Conservation (phyloP, 805 yeast genomes). For the Debaryomyces tyrocola region DNA sequence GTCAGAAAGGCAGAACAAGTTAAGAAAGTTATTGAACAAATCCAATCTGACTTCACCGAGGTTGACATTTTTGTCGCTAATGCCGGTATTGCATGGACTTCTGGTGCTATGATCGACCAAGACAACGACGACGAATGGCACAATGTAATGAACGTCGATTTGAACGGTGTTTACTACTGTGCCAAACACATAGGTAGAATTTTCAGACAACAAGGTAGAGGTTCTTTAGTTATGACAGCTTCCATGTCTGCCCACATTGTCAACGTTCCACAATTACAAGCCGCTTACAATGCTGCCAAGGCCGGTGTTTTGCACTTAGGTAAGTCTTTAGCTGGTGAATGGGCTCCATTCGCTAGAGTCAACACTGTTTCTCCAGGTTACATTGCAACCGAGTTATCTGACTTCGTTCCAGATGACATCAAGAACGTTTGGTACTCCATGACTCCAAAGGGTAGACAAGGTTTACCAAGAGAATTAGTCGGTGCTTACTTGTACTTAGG, state of each 20-base stretch:
- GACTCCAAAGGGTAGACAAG: slow-evolving; percentile 77
- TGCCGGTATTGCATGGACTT: slow-evolving; percentile 50
- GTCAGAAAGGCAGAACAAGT: slow-evolving; percentile 41
- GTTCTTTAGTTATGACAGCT: slow-evolving; percentile 81
- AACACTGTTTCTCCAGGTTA: slow-evolving; percentile 87
- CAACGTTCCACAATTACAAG: slow-evolving; percentile 84
- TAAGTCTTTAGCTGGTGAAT: slow-evolving; percentile 80
- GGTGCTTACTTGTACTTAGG: slow-evolving; percentile 83
- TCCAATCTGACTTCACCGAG: slow-evolving; percentile 32
- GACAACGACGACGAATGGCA: slow-evolving; percentile 60
- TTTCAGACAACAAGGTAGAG: slow-evolving; percentile 71
- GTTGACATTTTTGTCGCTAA: slow-evolving; percentile 47
- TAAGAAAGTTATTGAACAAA: slow-evolving; percentile 27
- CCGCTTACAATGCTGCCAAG: slow-evolving; percentile 83
- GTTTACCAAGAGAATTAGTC: slow-evolving; percentile 66
- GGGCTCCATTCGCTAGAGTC: slow-evolving; percentile 83
- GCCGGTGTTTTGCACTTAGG: slow-evolving; percentile 79
- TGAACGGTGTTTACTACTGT: slow-evolving; percentile 79
- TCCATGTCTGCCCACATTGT: slow-evolving; percentile 89
- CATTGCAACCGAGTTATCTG: slow-evolving; percentile 65
- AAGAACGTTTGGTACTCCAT: slow-evolving; percentile 41
- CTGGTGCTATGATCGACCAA: slow-evolving; percentile 40
- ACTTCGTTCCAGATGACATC: slow-evolving; percentile 36
- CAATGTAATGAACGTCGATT: slow-evolving; percentile 69
- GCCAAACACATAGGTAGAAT: slow-evolving; percentile 72